phyloP scores from a whole-genome alignment of 2,329 filamentous ascomycete species.

The Trichoderma koningii region DNA sequence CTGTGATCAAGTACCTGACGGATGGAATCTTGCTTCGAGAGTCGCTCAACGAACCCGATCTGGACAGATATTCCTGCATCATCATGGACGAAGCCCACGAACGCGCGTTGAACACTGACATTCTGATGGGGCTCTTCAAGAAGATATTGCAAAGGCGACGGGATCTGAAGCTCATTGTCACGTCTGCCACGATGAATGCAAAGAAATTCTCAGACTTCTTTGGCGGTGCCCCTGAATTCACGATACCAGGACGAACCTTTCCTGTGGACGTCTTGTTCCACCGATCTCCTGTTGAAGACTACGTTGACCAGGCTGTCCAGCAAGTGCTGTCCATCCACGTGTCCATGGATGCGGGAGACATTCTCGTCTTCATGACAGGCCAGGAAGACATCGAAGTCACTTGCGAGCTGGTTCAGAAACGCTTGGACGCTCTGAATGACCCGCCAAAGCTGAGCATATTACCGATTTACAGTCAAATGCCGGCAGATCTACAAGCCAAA shows the following conservation, averaged over 20 bases:
- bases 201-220: constrained; percentile 96
- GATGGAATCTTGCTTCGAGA: constrained; percentile 94
- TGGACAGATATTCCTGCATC: constrained; percentile 95
- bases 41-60: constrained; percentile 85
- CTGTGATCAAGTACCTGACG: constrained; percentile 98
- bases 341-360: constrained; percentile 89
- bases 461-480: constrained; percentile 99
- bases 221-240: constrained; percentile 92
- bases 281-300: constrained; percentile 92
- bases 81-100: constrained; percentile 99
- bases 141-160: constrained; percentile 88
- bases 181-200: constrained; percentile 97
- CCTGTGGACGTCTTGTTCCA: constrained; percentile 97
- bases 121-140: constrained; percentile 96
- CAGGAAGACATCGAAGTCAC: constrained; percentile 98
- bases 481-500: constrained; percentile 93
- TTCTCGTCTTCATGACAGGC: constrained; percentile 98
- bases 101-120: constrained; percentile 92
- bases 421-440: constrained; percentile 86
- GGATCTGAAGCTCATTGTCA: constrained; percentile 95
- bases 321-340: constrained; percentile 96
- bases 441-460: constrained; percentile 92
- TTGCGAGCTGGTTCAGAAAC: constrained; percentile 87
- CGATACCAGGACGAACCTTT: constrained; percentile 93
- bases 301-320: constrained; percentile 95